Evolutionary conservation across 495 filamentous ascomycete genomes (phyloP), one percentile per base, ranked within the genome.

Genomic region (Wilcoxina mikolae): DNA sequence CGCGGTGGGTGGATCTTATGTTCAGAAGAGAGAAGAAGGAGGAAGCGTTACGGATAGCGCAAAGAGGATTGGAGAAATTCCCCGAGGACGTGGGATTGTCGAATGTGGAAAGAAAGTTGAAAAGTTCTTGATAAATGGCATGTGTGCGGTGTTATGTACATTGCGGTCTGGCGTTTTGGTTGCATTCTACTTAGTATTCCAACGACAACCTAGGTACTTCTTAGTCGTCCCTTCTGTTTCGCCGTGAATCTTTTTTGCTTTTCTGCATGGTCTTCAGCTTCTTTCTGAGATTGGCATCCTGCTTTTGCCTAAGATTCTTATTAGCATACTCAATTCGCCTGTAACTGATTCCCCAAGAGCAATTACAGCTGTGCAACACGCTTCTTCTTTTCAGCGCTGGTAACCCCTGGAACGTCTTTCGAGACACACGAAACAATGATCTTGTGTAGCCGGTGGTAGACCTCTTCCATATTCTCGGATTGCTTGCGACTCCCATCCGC

Each of bases 401-500:
- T 57, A 17, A 53, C 47, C 12, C 55, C 55, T 18, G 55, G 55
- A 27, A 57, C 45, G 23, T 48, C 55, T 15, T 15, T 29, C 24
- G 24, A 29, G 11, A 49, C 46, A 1, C 23, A 27, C 24, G 10
- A 9, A 15, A 49, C 46, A 9, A 54, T 22, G 10, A 44, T 45
- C 20, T 24, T 23, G 57, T 80, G 68, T 46, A 89, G 73, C 57
- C 79, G 80, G 12, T 71, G 68, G 58, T 76, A 84, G 56, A 80
- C 86, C 17, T 76, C 70, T 35, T 80, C 73, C 45, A 75, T 73
- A 65, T 89, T 89, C 45, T 75, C 74, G 38, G 62, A 65, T 60
- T 82, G 85, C 57, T 77, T 82, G 46, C 84, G 74, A 43, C 72
- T 76, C 42, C 77, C 75, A 62, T 85, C 79, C 25, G 77, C 76